A percentile compares a stretch with the other conserved stretches of the same genome.
Conservation (phyloP, 2,329 filamentous ascomycete genomes). For the Exophiala dermatitidis region DNA sequence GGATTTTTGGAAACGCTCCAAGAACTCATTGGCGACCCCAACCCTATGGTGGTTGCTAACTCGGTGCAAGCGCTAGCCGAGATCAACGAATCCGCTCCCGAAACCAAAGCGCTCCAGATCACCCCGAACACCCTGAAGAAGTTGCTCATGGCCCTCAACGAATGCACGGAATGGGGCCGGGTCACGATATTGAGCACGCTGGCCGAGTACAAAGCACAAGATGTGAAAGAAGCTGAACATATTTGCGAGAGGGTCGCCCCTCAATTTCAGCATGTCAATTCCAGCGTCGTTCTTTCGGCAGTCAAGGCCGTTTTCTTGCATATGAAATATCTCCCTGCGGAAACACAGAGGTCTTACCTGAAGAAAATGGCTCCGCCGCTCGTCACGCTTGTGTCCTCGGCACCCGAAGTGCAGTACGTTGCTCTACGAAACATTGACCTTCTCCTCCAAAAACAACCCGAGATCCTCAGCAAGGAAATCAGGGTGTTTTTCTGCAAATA, state of each 20-base stretch:
- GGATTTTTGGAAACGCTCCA: constrained; percentile 90
- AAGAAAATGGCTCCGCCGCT: constrained; percentile 98
- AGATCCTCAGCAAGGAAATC: constrained; percentile 94
- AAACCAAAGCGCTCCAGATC: constrained; percentile 78
- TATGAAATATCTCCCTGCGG: constrained; percentile 75
- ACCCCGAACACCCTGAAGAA: constrained; percentile 83
- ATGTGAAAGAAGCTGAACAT: constrained; percentile 93
- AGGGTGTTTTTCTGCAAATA: constrained; percentile 99
- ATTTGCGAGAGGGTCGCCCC: constrained; percentile 94
- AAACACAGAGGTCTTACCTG: constrained; percentile 74
- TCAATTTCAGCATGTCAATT: constrained; percentile 97
- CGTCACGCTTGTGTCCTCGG: constrained; percentile 90
- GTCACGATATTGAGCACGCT: constrained; percentile 88
- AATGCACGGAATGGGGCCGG: constrained; percentile 97
- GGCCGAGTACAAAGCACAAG: constrained; percentile 77
- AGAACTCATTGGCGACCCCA: constrained; percentile 93
- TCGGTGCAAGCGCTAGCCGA: constrained; percentile 89
- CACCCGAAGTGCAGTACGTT: constrained; percentile 96
- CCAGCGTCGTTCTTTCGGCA: constrained; percentile 91
- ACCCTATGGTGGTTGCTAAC: constrained; percentile 98
- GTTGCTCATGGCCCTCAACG: constrained; percentile 89
- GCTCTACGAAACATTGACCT: constrained; percentile 94
- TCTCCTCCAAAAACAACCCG: constrained; percentile 87
- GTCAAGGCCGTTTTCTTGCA: constrained; percentile 97
- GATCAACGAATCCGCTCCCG: constrained; percentile 82